phyloP scores from a whole-genome alignment of 1,139 yeast species.

The Debaryomyces udenii region DNA sequence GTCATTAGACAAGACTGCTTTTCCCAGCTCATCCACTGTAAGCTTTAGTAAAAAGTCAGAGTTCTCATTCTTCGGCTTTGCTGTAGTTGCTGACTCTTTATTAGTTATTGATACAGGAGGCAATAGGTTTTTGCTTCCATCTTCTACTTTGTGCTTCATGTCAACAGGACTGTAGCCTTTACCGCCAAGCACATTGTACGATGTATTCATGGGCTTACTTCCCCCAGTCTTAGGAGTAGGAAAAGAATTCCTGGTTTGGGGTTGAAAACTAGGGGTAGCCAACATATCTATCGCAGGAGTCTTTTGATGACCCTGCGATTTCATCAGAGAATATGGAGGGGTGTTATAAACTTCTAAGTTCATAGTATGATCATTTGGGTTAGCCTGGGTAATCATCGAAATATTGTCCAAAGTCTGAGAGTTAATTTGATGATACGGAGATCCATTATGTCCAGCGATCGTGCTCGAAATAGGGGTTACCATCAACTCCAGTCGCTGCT shows the following conservation, averaged over 20 bases:
- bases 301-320: not conserved
- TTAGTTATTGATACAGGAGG: conserved; percentile 10
- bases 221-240: not conserved
- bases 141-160: not conserved
- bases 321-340: conserved; percentile 23
- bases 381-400: conserved; percentile 28
- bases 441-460: conserved; percentile 19
- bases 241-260: not conserved
- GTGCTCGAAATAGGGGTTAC: conserved; percentile 28
- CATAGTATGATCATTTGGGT: not conserved
- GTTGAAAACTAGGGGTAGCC: conserved; percentile 5
- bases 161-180: not conserved
- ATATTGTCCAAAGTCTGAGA: conserved; percentile 42
- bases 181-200: not conserved
- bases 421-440: conserved; percentile 31
- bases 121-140: conserved; percentile 5
- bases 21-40: conserved; percentile 50
- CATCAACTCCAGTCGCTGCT: conserved; percentile 17
- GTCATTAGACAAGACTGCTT: conserved; percentile 42
- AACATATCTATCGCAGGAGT: not conserved
- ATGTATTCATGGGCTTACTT: not conserved
- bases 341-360: conserved; percentile 18
- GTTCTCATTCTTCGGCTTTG: not conserved
- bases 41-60: conserved; percentile 38
- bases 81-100: not conserved